Evolutionary conservation across 805 yeast species (phyloP), one percentile per base, ranked within the genome.

Genomic region (Pichia scutulata): DNA sequence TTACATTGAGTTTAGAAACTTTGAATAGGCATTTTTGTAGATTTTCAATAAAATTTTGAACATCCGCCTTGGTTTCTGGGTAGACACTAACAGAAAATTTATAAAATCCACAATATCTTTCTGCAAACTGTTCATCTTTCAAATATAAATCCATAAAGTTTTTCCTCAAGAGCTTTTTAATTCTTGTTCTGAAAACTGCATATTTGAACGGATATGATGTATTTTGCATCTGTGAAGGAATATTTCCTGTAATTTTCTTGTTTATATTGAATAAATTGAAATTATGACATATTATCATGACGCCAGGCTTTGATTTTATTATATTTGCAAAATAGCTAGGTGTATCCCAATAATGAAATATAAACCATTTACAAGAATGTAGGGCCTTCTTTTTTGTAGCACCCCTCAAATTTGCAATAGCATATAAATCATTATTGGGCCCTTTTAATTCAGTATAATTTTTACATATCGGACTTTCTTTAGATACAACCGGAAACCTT

Each of bases 241-340:
- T 43, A 1, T 46, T 42, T 1, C 45, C 51, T 16, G 44, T 37
- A 2, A 59, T 39, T 1, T 47, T 51, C 8, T 44, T 51, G 2
- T 36, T 46, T 42, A 45, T 40, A 26, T 63, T 63, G 47, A 62
- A 55, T 3, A 53, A 41, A 54, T 71, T 70, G 28, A 68, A 73
- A 57, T 74, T 76, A 28, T 71, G 72, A 24, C 75, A 70, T 48
- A 49, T 22, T 9, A 65, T 43, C 39, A 61, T 33, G 0, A 66
- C 14, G 0, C 64, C 67, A 0, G 72, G 72, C 22, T 52, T 58
- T 0, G 70, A 63, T 44, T 68, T 68, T n/a, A 70, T 48, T 6
- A 61, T 56, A 41, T 52, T 54, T 1, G 64, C 63, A 21, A 63
- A 3, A 40, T 48, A 61, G 44, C 61, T 61, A 1, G 45, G 19